Conservation (phyloP, 805 yeast genomes). For the Starmera amethionina region DNA sequence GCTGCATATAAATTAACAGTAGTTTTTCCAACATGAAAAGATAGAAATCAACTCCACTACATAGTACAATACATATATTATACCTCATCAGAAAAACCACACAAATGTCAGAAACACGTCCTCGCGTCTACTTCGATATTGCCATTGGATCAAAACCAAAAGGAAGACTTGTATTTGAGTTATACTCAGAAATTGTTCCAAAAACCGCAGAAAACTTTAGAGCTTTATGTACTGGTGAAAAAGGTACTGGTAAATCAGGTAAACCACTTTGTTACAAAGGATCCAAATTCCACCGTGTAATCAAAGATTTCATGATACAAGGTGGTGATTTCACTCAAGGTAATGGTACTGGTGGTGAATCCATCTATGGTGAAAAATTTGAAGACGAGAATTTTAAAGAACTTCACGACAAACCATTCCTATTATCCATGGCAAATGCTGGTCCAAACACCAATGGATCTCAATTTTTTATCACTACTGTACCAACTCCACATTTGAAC, state of each 20-base stretch:
- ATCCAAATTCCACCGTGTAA: slow-evolving; percentile 88
- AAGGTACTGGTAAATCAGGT: slow-evolving; percentile 54
- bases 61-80: too few relatives aligned
- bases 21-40: too few relatives aligned
- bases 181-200: slow-evolving; percentile 68
- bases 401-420: slow-evolving; percentile 75
- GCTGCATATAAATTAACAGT: too few relatives aligned
- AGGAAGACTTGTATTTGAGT: slow-evolving; percentile 75
- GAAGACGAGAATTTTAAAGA: slow-evolving; percentile 82
- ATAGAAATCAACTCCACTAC: too few relatives aligned
- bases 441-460: slow-evolving; percentile 96
- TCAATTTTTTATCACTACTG: slow-evolving; percentile 90
- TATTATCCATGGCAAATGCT: slow-evolving; percentile 94
- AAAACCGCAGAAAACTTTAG: slow-evolving; percentile 86
- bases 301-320: slow-evolving; percentile 83
- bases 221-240: slow-evolving; percentile 83
- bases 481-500: slow-evolving; percentile 86
- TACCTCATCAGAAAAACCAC: too few relatives aligned
- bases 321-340: slow-evolving; percentile 85
- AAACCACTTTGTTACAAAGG: slow-evolving; percentile 68
- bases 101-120: slow-evolving; percentile 12
- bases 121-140: slow-evolving; percentile 71
- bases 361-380: slow-evolving; percentile 75
- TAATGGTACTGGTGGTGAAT: slow-evolving; percentile 74
- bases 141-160: slow-evolving; percentile 56